These are phyloP conservation scores for Neoboletus magnificus DNA, from an alignment of 768 basidiomycete species.

Conservation along the genomic window DNA sequence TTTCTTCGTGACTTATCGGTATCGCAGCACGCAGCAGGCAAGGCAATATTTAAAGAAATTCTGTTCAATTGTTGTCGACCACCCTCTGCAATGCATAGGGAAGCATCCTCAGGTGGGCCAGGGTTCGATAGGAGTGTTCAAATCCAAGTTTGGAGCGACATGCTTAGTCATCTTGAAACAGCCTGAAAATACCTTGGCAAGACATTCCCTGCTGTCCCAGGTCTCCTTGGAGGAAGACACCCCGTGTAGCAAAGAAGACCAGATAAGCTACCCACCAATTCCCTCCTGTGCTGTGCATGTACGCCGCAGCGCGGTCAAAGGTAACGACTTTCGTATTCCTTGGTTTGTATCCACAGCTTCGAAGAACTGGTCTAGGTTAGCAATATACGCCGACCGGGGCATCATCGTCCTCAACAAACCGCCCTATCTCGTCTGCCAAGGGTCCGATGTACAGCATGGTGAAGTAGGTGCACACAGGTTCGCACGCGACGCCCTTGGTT, in stretches of 20 bases:
- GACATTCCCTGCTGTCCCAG: neutral
- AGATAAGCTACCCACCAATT: neutral
- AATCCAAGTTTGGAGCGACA: neutral
- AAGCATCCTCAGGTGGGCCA: no score
- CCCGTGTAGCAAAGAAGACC: neutral
- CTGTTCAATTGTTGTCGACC: no score
- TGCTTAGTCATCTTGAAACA: slow-evolving; percentile 21
- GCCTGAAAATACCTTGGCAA: neutral
- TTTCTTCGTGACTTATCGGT: no score
- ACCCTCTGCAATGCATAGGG: no score
- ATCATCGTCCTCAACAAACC: slow-evolving; percentile 62
- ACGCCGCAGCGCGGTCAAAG: slow-evolving; percentile 21
- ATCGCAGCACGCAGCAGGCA: no score
- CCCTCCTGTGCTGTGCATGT: slow-evolving; percentile 10
- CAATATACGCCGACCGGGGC: slow-evolving; percentile 52
- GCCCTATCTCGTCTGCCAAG: slow-evolving; percentile 53
- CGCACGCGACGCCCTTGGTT: neutral
- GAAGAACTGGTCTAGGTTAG: slow-evolving; percentile 32
- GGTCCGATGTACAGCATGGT: slow-evolving; percentile 25
- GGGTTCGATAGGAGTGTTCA: neutral
- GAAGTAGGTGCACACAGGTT: slow-evolving; percentile 16
- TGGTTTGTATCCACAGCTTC: slow-evolving; percentile 1
- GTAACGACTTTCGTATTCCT: slow-evolving; percentile 6
- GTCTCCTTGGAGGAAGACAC: neutral
- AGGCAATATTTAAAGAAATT: no score